Evolutionary conservation across 164 flowering plant genomes (phyloP).

Genomic region (Taxillus chinensis): DNA sequence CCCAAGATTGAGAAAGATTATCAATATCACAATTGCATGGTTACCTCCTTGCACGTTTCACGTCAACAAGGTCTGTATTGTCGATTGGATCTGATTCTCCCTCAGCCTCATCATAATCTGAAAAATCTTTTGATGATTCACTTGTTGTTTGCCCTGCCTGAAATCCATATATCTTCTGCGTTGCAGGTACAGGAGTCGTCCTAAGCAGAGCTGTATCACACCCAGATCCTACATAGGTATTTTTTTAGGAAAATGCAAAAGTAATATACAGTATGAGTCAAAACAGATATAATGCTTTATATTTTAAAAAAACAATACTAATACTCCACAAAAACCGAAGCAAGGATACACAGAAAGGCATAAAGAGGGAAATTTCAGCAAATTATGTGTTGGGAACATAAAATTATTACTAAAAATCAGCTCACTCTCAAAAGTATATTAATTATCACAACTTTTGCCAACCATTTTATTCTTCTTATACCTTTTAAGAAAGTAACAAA

Average conservation of each 20-base stretch:
- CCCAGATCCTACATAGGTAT: constrained; percentile 29
- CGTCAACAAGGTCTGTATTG: constrained; percentile 62
- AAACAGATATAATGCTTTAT: too few relatives aligned
- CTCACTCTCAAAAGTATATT: too few relatives aligned
- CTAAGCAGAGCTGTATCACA: constrained; percentile 25
- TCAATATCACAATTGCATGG: neutral
- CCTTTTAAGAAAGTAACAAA: too few relatives aligned
- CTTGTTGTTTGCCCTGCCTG: constrained; percentile 49
- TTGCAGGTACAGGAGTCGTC: constrained; percentile 38
- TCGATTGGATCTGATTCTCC: constrained; percentile 51
- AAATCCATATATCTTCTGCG: constrained; percentile 30
- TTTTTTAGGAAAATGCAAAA: neutral
- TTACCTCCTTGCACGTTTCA: constrained; percentile 89
- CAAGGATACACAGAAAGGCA: too few relatives aligned
- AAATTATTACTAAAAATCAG: too few relatives aligned
- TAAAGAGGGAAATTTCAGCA: too few relatives aligned
- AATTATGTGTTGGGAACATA: too few relatives aligned
- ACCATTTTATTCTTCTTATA: too few relatives aligned
- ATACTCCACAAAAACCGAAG: too few relatives aligned
- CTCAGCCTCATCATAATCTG: constrained; percentile 82
- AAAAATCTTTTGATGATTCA: constrained; percentile 74
- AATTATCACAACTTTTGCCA: too few relatives aligned
- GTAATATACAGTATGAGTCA: neutral
- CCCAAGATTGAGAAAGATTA: too few relatives aligned
- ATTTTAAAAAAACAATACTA: too few relatives aligned